Evolutionary conservation across 345 rosid genomes (phyloP).

Genomic region (Luvunga scandens): DNA sequence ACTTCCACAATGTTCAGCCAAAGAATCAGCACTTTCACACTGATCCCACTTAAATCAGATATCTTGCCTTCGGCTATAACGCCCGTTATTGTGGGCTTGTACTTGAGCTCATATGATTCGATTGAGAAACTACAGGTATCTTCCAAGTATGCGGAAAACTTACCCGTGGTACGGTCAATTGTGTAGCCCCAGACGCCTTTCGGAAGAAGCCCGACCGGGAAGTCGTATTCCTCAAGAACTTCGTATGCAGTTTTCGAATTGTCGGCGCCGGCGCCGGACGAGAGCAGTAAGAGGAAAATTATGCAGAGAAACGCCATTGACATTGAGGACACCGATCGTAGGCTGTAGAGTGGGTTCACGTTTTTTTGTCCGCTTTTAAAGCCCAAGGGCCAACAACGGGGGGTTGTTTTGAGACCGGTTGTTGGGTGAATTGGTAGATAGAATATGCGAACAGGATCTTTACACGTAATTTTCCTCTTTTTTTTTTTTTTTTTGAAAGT

Average conservation of each 20-base stretch:
- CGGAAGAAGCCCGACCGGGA: constrained; percentile 45
- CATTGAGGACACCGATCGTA: neutral
- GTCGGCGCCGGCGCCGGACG: neutral
- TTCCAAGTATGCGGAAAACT: constrained; percentile 32
- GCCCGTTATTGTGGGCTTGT: constrained; percentile 37
- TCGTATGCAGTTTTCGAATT: constrained; percentile 23
- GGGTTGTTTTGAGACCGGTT: too few relatives aligned
- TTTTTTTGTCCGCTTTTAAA: neutral
- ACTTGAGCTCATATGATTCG: constrained; percentile 46
- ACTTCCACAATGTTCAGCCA: constrained; percentile 50
- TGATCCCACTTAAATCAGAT: constrained; percentile 35
- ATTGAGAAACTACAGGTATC: constrained; percentile 35
- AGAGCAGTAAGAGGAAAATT: constrained; percentile 20
- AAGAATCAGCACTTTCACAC: constrained; percentile 38
- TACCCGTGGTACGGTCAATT: constrained; percentile 37
- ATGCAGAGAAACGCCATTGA: constrained; percentile 16
- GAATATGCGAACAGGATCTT: too few relatives aligned
- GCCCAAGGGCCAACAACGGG: too few relatives aligned
- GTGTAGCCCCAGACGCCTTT: constrained; percentile 34
- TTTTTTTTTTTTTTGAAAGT: too few relatives aligned
- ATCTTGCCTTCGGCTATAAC: constrained; percentile 34
- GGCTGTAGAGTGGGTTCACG: neutral
- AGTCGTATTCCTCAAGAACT: constrained; percentile 30
- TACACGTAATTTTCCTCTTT: too few relatives aligned
- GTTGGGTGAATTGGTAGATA: too few relatives aligned